Percentiles rank a stretch among this genome's conserved stretches.
Evolutionary conservation across 2,329 filamentous ascomycete genomes (phyloP).

Genomic region (Colletotrichum echinochloae): DNA sequence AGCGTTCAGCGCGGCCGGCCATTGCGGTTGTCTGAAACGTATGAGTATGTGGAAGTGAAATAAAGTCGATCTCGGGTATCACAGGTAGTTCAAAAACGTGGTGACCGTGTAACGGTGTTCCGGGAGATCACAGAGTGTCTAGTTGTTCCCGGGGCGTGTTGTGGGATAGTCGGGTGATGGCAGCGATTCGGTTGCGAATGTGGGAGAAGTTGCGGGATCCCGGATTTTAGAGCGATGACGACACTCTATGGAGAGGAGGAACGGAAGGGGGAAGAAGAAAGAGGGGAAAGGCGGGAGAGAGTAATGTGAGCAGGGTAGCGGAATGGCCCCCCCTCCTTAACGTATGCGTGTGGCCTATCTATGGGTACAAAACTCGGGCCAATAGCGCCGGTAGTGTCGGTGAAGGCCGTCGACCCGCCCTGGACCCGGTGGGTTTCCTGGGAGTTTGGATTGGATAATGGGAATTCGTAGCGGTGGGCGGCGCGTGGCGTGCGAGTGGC

Average conservation of each 20-base stretch:
- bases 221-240: slow-evolving; percentile 38
- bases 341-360: slow-evolving; percentile 1
- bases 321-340: slow-evolving; percentile 26
- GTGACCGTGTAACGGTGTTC: background rate
- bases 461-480: slow-evolving; percentile 21
- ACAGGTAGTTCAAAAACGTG: slow-evolving; percentile 16
- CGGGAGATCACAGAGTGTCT: background rate
- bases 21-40: slow-evolving; percentile 33
- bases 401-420: slow-evolving; percentile 39
- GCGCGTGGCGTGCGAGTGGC: slow-evolving; percentile 33
- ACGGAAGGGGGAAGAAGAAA: slow-evolving; percentile 1
- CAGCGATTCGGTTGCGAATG: slow-evolving; percentile 20
- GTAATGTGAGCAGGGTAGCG: slow-evolving; percentile 21
- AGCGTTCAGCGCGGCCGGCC: slow-evolving; percentile 56
- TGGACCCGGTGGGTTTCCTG: slow-evolving; percentile 26
- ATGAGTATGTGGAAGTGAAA: slow-evolving; percentile 2
- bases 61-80: slow-evolving; percentile 27
- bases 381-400: slow-evolving; percentile 39
- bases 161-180: slow-evolving; percentile 33
- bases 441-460: slow-evolving; percentile 34
- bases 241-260: slow-evolving; percentile 23
- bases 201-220: slow-evolving; percentile 23
- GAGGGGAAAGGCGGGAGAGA: slow-evolving; percentile 37
- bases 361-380: slow-evolving; percentile 12
- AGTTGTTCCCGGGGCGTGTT: background rate